Conservation (phyloP, 148 eudicot genomes). For the Polygonum maritimum region DNA sequence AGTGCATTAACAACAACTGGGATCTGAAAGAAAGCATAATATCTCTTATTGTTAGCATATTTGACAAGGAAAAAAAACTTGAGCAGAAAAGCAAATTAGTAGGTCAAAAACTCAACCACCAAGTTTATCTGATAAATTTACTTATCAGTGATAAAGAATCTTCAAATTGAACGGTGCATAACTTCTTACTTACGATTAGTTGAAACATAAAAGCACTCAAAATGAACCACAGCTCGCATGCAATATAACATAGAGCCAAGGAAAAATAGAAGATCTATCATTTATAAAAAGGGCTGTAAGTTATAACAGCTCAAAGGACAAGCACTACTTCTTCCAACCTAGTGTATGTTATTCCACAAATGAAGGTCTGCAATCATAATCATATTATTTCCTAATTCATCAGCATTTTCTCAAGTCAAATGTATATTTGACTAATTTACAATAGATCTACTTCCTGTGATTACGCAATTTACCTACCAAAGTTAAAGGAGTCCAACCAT, state of each 20-base stretch:
- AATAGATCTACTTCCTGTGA: not conserved
- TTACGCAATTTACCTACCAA: slow-evolving; percentile 31
- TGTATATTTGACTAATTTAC: not conserved
- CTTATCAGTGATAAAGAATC: not conserved
- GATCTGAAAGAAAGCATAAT: slow-evolving; percentile 40
- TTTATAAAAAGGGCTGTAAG: not conserved
- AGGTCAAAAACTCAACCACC: not conserved
- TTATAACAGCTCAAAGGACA: not conserved
- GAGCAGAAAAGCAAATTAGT: not conserved
- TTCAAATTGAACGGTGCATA: not conserved
- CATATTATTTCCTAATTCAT: not conserved
- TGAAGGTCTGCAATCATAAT: not conserved
- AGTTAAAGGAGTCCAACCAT: slow-evolving; percentile 81
- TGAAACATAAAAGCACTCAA: not conserved
- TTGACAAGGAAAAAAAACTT: not conserved
- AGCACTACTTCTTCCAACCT: not conserved
- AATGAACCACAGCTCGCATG: not conserved
- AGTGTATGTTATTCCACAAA: not conserved
- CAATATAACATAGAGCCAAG: not conserved
- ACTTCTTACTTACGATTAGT: not conserved
- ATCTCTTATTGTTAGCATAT: not conserved
- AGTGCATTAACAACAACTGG: slow-evolving; percentile 78
- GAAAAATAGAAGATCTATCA: not conserved
- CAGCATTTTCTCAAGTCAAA: not conserved
- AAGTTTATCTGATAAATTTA: not conserved